A percentile compares a stretch with the other conserved stretches of the same genome.
Evolutionary conservation across 441 rosid species (phyloP).

Genomic region (Croton laevigatus): DNA sequence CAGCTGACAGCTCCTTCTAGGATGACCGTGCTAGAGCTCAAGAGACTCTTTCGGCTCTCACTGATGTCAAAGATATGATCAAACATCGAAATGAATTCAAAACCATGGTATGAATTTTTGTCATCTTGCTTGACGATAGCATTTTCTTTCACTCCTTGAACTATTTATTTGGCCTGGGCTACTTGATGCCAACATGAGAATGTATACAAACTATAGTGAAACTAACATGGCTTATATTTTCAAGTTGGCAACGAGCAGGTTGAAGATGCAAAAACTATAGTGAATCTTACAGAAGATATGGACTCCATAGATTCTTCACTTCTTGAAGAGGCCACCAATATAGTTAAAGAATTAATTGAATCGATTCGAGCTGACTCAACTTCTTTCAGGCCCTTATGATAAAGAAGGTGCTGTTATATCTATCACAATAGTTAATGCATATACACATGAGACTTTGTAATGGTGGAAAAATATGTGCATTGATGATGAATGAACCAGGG

Average conservation of each 20-base stretch:
- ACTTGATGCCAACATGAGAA: not conserved
- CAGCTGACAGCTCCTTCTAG: constrained; percentile 76
- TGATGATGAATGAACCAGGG: no score
- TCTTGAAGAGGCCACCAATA: constrained; percentile 73
- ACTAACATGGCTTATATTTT: no score
- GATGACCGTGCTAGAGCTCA: constrained; percentile 82
- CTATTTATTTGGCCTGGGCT: not conserved
- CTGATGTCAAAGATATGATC: constrained; percentile 73
- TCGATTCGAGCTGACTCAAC: constrained; percentile 77
- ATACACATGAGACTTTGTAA: no score
- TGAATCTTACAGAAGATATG: constrained; percentile 88
- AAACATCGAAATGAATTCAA: constrained; percentile 60
- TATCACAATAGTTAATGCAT: no score
- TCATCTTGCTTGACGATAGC: not conserved
- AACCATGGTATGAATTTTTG: constrained; percentile 45
- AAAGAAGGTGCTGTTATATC: no score
- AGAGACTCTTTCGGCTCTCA: constrained; percentile 59
- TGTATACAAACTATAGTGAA: no score
- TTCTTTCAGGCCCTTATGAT: constrained; percentile 66
- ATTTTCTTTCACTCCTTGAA: not conserved
- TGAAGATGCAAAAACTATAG: constrained; percentile 90
- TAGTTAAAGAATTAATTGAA: constrained; percentile 71
- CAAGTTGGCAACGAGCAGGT: constrained; percentile 36
- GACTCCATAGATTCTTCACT: constrained; percentile 75
- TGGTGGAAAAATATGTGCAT: no score